Conservation (phyloP, 139 green algal genomes). For the Asterochloris sp. region DNA sequence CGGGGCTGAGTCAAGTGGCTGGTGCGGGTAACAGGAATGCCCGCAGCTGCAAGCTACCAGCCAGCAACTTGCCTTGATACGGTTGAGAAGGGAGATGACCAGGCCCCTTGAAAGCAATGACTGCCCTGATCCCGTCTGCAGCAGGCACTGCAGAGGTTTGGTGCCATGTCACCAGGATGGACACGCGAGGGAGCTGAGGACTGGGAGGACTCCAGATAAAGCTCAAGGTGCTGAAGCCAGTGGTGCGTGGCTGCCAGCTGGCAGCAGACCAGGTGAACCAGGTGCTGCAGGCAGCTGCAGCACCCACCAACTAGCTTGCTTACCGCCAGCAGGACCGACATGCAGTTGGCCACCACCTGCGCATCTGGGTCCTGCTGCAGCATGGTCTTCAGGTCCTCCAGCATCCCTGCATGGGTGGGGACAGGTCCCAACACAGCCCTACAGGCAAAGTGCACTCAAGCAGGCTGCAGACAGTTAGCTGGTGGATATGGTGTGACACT, state of each 20-base stretch:
- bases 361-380: conserved; percentile 69
- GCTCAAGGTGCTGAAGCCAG: no score
- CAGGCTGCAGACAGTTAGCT: no score
- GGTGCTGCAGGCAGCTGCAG: background rate
- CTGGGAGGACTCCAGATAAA: no score
- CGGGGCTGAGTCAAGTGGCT: no score
- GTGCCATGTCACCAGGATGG: no score
- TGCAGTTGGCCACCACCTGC: conserved; percentile 87
- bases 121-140: conserved; percentile 28
- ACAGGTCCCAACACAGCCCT: background rate
- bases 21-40: no score
- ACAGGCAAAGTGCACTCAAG: no score
- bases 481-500: no score
- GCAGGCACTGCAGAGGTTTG: no score
- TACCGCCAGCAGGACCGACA: conserved; percentile 70
- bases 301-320: background rate
- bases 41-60: no score
- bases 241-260: no score
- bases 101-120: conserved; percentile 35
- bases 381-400: conserved; percentile 64
- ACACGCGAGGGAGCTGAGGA: no score
- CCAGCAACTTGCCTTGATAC: conserved; percentile 66
- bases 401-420: conserved; percentile 41
- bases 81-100: conserved; percentile 87
- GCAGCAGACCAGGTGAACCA: background rate